Percentiles rank a stretch among this genome's conserved stretches.
Evolutionary conservation across 2,329 filamentous ascomycete genomes (phyloP).

Genomic region (Rhinocladiella mackenziei): DNA sequence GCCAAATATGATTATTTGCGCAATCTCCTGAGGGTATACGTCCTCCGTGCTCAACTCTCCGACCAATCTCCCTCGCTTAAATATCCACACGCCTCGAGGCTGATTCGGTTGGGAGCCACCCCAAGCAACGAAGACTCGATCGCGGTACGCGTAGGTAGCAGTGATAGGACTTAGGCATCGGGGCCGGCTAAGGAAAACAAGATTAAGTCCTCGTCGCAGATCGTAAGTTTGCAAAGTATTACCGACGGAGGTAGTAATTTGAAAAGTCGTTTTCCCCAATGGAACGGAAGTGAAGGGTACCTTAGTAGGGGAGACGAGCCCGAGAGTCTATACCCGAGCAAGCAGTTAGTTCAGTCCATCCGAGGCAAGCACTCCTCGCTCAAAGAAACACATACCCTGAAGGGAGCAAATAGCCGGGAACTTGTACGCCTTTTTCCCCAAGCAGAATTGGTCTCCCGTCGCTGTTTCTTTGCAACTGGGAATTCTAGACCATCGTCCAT

Average conservation of each 20-base stretch:
- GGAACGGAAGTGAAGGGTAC: constrained; percentile 88
- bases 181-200: constrained; percentile 88
- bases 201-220: constrained; percentile 78
- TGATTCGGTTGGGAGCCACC: constrained; percentile 56
- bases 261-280: constrained; percentile 89
- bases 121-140: constrained; percentile 86
- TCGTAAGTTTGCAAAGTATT: constrained; percentile 93
- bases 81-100: constrained; percentile 75
- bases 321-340: constrained; percentile 65
- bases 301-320: constrained; percentile 82
- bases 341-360: too few species aligned
- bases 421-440: constrained; percentile 45
- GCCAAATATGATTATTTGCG: constrained; percentile 76
- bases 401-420: constrained; percentile 88
- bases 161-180: constrained; percentile 84
- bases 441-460: constrained; percentile 45
- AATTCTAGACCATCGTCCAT: constrained; percentile 40
- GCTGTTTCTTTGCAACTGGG: constrained; percentile 72
- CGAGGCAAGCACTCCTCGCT: too few species aligned
- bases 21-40: constrained; percentile 62
- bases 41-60: constrained; percentile 67
- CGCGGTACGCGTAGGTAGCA: constrained; percentile 81
- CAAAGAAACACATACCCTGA: constrained; percentile 81
- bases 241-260: constrained; percentile 93
- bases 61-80: constrained; percentile 82